Evolutionary conservation across 441 rosid species (phyloP).

Genomic region (Populus hybrid): DNA sequence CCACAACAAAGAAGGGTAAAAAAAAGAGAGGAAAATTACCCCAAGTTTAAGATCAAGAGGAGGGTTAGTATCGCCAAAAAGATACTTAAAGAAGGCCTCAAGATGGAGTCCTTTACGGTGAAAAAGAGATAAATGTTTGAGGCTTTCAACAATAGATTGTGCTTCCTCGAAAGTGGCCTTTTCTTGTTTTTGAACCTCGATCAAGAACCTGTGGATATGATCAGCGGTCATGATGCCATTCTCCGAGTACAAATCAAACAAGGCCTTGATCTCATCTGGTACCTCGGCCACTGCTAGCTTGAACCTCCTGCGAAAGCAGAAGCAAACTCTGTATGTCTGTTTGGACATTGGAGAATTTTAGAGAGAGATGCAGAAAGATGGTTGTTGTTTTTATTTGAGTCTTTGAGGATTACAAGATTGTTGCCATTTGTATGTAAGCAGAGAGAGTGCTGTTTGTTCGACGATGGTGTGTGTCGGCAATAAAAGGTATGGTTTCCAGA

Average conservation of each 20-base stretch:
- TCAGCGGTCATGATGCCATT: conserved; percentile 59
- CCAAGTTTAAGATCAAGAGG: conserved; percentile 51
- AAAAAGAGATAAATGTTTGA: conserved; percentile 32
- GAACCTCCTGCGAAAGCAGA: conserved; percentile 71
- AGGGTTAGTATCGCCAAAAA: conserved; percentile 51
- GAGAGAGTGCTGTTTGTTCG: background rate
- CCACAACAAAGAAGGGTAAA: background rate
- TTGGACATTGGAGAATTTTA: conserved; percentile 48
- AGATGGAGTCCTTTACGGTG: conserved; percentile 57
- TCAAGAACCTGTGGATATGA: conserved; percentile 58
- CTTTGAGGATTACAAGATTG: background rate
- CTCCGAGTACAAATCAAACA: conserved; percentile 59
- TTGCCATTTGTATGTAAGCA: background rate
- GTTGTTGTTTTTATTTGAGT: too few relatives aligned
- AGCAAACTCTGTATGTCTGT: conserved; percentile 74
- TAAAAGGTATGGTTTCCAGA: background rate
- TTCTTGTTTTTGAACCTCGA: conserved; percentile 59
- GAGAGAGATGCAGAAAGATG: background rate
- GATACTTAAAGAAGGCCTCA: conserved; percentile 76
- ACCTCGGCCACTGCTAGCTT: conserved; percentile 52
- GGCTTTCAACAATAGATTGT: conserved; percentile 52
- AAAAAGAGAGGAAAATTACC: conserved; percentile 32
- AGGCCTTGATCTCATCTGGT: conserved; percentile 60
- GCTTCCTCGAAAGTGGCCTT: conserved; percentile 65
- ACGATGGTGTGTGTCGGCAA: background rate